Evolutionary conservation across 768 basidiomycete species (phyloP).

Genomic region (Vararia minispora): DNA sequence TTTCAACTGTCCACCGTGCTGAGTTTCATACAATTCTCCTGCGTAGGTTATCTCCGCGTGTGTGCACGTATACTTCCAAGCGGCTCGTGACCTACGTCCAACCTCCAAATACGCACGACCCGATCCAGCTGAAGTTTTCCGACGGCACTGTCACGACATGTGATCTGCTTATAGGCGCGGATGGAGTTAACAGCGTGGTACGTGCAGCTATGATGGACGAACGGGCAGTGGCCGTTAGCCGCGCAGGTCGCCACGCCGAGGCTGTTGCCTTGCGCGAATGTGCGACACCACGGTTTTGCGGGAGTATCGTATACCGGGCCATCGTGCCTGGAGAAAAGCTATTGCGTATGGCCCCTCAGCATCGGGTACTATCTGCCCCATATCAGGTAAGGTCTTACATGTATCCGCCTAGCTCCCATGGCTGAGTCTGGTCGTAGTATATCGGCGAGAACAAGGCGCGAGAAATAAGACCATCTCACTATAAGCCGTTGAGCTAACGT

Average conservation of each 20-base stretch:
- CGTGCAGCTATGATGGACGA: conserved; percentile 25
- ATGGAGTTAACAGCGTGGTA: conserved; percentile 49
- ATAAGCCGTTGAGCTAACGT: not conserved
- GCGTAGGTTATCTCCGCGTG: conserved; percentile 32
- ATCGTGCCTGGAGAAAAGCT: conserved; percentile 44
- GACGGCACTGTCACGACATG: conserved; percentile 51
- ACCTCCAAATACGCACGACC: conserved; percentile 20
- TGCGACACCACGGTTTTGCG: conserved; percentile 48
- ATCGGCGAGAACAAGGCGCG: conserved; percentile 28
- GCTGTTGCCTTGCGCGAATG: conserved; percentile 28
- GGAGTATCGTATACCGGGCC: conserved; percentile 45
- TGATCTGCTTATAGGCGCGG: conserved; percentile 62
- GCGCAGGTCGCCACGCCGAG: conserved; percentile 25
- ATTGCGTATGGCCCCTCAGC: conserved; percentile 29
- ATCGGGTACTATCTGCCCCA: conserved; percentile 35
- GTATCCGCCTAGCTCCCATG: too few species aligned
- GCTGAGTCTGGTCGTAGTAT: too few species aligned
- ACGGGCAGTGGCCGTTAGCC: conserved; percentile 21
- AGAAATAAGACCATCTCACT: conserved; percentile 29
- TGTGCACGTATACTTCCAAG: conserved; percentile 40
- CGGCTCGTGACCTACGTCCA: conserved; percentile 48
- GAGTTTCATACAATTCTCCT: conserved; percentile 57
- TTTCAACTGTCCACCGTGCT: conserved; percentile 43
- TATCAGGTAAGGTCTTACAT: conserved; percentile 30
- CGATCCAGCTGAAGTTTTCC: conserved; percentile 42